Percentiles rank a stretch among this genome's conserved stretches.
Conservation (phyloP, 306 rosid species). For the Dryas octopetala region DNA sequence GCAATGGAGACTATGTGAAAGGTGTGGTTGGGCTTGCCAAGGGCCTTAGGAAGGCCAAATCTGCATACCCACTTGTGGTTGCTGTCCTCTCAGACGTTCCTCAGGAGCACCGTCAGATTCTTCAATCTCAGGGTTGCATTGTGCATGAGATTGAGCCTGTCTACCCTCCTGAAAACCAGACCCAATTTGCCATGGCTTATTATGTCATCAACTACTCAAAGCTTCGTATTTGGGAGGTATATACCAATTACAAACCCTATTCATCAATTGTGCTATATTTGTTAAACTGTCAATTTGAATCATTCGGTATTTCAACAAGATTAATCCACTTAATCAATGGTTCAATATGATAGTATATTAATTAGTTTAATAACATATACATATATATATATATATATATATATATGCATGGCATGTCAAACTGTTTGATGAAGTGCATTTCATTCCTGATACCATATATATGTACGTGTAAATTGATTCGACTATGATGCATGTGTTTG, state of each 20-base stretch:
- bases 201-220: conserved; percentile 64
- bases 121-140: conserved; percentile 46
- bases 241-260: too few species aligned
- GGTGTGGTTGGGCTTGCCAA: conserved; percentile 61
- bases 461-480: neutral
- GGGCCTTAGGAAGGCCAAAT: conserved; percentile 43
- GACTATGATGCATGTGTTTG: neutral
- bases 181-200: conserved; percentile 52
- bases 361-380: too few species aligned
- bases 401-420: too few species aligned
- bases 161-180: conserved; percentile 38
- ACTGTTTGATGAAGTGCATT: neutral
- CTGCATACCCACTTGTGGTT: conserved; percentile 48
- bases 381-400: too few species aligned
- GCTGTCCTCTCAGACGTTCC: conserved; percentile 55
- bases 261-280: too few species aligned
- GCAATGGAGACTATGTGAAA: conserved; percentile 52
- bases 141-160: conserved; percentile 48
- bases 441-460: neutral
- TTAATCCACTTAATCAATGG: too few species aligned
- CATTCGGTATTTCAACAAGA: too few species aligned
- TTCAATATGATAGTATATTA: too few species aligned
- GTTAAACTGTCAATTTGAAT: too few species aligned
- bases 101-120: conserved; percentile 44
- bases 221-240: conserved; percentile 65